phyloP scores from a whole-genome alignment of 176 grass and related monocot species.

The Oryza australiensis region DNA sequence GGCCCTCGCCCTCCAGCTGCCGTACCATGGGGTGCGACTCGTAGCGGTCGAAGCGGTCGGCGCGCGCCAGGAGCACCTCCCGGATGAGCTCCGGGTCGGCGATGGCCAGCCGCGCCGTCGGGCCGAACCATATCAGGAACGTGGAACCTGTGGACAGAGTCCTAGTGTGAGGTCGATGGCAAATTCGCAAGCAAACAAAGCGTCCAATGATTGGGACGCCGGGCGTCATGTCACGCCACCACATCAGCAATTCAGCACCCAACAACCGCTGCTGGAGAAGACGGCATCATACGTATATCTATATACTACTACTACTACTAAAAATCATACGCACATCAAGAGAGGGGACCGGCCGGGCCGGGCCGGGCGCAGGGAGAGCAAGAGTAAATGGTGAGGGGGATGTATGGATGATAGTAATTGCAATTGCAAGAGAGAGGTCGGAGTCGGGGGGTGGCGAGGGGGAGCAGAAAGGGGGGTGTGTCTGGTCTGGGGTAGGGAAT shows the following conservation, averaged over 20 bases:
- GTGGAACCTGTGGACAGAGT: constrained; percentile 65
- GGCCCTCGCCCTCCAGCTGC: constrained; percentile 93
- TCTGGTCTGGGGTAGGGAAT: constrained; percentile 20
- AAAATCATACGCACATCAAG: neutral
- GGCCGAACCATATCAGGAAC: constrained; percentile 93
- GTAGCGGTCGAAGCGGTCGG: constrained; percentile 91
- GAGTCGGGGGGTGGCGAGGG: neutral
- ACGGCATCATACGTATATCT: neutral
- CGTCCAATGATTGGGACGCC: constrained; percentile 43
- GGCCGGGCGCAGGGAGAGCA: constrained; percentile 26
- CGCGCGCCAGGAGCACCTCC: constrained; percentile 79
- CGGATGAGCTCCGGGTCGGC: constrained; percentile 92
- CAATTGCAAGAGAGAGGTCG: neutral
- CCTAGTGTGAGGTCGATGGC: constrained; percentile 6
- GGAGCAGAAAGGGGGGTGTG: neutral
- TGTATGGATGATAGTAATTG: neutral
- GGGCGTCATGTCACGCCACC: constrained; percentile 35
- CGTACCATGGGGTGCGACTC: constrained; percentile 94
- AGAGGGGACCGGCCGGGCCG: neutral
- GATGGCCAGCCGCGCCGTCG: constrained; percentile 79
- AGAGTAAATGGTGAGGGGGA: constrained; percentile 32
- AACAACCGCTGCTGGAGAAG: constrained; percentile 24
- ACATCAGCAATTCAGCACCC: constrained; percentile 40
- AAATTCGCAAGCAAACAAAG: neutral
- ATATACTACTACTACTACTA: no score